A percentile compares a stretch with the other conserved stretches of the same genome.
Conservation (phyloP, 257 asterid genomes). For the Solanum stenotomum region DNA sequence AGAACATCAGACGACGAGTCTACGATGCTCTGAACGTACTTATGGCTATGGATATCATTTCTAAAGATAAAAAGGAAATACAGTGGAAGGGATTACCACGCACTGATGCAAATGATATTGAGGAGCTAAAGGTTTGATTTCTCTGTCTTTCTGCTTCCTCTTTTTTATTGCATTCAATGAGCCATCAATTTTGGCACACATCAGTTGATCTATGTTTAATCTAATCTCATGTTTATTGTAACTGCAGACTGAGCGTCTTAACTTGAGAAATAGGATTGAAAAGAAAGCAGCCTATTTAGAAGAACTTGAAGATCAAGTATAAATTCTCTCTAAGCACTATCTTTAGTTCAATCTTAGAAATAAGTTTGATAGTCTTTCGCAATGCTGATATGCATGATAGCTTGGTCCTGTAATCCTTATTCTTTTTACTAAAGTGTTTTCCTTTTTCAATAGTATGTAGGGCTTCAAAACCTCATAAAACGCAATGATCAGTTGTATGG, state of each 20-base stretch:
- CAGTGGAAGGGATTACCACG: constrained; percentile 98
- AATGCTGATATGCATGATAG: not conserved
- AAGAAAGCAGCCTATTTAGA: constrained; percentile 85
- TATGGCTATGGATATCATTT: constrained; percentile 98
- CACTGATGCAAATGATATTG: constrained; percentile 79
- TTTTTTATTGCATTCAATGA: not conserved
- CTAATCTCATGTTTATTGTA: constrained; percentile 2
- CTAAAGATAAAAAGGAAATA: constrained; percentile 95
- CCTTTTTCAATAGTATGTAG: constrained; percentile 37
- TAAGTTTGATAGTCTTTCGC: not conserved
- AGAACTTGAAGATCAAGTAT: constrained; percentile 93
- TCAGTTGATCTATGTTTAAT: not conserved
- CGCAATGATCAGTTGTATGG: constrained; percentile 80
- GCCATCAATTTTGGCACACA: not conserved
- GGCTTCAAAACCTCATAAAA: constrained; percentile 77
- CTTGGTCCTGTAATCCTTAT: not conserved
- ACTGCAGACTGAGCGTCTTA: constrained; percentile 68
- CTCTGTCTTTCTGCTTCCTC: not conserved
- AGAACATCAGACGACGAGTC: constrained; percentile 91
- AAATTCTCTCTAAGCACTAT: constrained; percentile 1
- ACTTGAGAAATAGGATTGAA: constrained; percentile 66
- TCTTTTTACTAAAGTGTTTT: not conserved
- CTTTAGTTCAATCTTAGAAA: not conserved
- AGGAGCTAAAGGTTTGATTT: constrained; percentile 61
- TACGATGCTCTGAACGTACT: constrained; percentile 94